phyloP scores from a whole-genome alignment of 2,329 filamentous ascomycete species.

The Diaporthe destruens region DNA sequence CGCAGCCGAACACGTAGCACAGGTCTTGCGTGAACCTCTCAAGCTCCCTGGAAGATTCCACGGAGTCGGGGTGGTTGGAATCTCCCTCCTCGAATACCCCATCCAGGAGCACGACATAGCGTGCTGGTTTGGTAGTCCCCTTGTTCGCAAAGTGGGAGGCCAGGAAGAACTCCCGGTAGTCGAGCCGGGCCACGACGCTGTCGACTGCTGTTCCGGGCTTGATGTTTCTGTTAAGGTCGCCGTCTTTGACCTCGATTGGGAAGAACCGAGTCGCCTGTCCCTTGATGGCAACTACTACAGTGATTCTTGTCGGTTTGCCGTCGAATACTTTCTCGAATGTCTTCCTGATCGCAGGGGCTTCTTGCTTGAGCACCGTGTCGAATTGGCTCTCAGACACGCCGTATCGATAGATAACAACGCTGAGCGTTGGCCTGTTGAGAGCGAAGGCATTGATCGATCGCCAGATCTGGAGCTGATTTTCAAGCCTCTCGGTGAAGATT shows the following conservation, averaged over 20 bases:
- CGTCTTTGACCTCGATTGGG: constrained; percentile 45
- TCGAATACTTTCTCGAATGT: constrained; percentile 65
- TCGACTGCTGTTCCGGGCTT: constrained; percentile 86
- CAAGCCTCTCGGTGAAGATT: constrained; percentile 70
- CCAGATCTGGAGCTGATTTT: constrained; percentile 76
- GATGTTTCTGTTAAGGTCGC: constrained; percentile 67
- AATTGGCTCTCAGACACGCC: constrained; percentile 93
- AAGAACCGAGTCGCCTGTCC: constrained; percentile 91
- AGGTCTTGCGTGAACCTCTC: constrained; percentile 82
- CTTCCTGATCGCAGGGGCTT: constrained; percentile 74
- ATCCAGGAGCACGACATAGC: constrained; percentile 82
- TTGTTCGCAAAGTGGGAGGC: constrained; percentile 85
- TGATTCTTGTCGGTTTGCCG: constrained; percentile 68
- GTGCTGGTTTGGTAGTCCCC: constrained; percentile 85
- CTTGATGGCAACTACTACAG: constrained; percentile 86
- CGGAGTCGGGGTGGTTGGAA: constrained; percentile 50
- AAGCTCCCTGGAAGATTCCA: constrained; percentile 68
- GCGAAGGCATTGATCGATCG: constrained; percentile 69
- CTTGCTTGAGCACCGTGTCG: constrained; percentile 72
- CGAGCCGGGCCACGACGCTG: constrained; percentile 80
- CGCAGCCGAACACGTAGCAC: constrained; percentile 86
- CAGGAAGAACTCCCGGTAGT: constrained; percentile 87
- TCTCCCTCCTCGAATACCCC: constrained; percentile 72
- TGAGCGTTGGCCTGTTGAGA: constrained; percentile 68
- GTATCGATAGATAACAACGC: constrained; percentile 88